Base-by-base conservation (phyloP, 768 basidiomycete species). In the Tylopilus subfusipes region DNA sequence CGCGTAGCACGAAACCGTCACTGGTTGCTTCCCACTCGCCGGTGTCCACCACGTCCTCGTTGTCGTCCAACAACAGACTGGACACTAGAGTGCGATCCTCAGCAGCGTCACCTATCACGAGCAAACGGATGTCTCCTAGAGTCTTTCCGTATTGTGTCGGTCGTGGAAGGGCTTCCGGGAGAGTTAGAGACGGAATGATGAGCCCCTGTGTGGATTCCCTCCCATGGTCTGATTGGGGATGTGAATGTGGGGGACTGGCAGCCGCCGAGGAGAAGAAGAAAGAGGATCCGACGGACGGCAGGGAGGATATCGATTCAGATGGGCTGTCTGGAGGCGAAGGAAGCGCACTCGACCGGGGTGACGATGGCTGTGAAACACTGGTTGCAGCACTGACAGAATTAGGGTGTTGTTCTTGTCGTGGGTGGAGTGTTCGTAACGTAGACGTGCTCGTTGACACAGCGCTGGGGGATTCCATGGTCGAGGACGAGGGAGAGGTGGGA, bases 221-320 rank as follows among this genome's bases (percentile, higher is more conserved):
- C 56, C 59, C 60, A 57, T 70, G 70, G 52, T 78, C 76, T 4
- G 73, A 72, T 19, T 75, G 76, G 21, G 74, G 68, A 30, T 78
- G 77, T 0, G 74, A 71, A 45, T 81, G 83, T 0, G 80, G 82
- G 3, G 83, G 86, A 57, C 84, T 86, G 1, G 81, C 82, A 13
- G 84, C 84, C 0, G 80, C 83, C 11, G 86, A 88, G 30, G 85
- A 87, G 73, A 87, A 88, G 73, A 89, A 86, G 76, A 88, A 88
- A 1, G 85, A 86, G 2, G 85, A 87, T 18, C 83, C 80, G 13
- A 87, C 82, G 2, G 85, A 87, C 1, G 87, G 87, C 4, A 88
- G 73, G 6, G 87, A 88, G 2, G 87, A 88, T 38, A 83, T 72
- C 2, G 84, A 85, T 47, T 76, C 82, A 10, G 81, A 76, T 39